Base-by-base conservation (phyloP, 2,329 filamentous ascomycete genomes). In the Chaetomium strumarium region DNA sequence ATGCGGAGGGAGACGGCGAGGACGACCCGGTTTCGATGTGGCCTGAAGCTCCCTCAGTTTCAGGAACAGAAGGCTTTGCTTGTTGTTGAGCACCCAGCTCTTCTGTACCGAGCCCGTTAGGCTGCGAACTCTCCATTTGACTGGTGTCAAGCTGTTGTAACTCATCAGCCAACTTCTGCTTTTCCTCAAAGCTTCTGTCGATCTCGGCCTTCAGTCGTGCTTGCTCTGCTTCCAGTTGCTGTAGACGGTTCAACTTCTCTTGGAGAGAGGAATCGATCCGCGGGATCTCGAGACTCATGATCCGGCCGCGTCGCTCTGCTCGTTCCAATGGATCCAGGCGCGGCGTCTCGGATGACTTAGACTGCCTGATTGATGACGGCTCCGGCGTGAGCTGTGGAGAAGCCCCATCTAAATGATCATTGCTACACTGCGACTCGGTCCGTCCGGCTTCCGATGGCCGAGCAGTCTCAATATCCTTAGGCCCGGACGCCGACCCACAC, bases 151-250 rank as follows among this genome's bases (percentile, higher is more conserved):
- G 69, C 13, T 60, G 55, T 9, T 66, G 62, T 48, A 67, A 60
- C 49, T 70, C 66, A 13, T 62, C 60, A 4, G 61, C 61, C 51
- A 72, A 56, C 52, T 59, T 63, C 49, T 60, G 62, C 55, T 66
- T 65, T 50, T 72, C 67, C 12, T 66, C 67, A 17, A 68, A 48
- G 46, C 60, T 63, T 1, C 61, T 64, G 20, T 71, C 66, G 14
- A 75, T 67, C 54, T 81, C 78, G 20, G 70, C 70, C 61, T 79
- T 69, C 34, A 81, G 70, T 16, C 68, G 71, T 17, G 68, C 67
- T 19, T 77, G 68, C 61, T 79, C 72, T 5, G 73, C 71, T 53
- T 75, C 69, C 34, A 80, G 60, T 17, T 69, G 64, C 49, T 71
- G 70, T 16, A 81, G 61, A 54, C 72, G 75, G n/a, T 71, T 67